These are phyloP conservation scores for Hyphopichia wangnamkhiaoensis DNA, from an alignment of 1,139 yeast species.

Conservation along the genomic window DNA sequence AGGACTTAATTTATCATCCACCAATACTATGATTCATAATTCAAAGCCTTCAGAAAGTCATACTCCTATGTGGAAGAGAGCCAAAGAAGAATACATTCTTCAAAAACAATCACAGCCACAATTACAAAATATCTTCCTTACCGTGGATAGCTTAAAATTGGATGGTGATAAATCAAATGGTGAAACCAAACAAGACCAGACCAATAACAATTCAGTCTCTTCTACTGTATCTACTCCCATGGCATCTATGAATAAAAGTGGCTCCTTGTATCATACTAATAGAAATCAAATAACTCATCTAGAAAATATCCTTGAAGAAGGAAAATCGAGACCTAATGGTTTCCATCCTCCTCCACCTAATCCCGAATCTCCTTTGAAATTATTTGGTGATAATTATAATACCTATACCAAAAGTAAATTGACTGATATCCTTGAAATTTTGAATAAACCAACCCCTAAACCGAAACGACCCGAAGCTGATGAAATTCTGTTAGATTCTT, in stretches of 20 bases:
- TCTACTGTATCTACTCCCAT: conserved; percentile 42
- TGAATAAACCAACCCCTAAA: conserved; percentile 21
- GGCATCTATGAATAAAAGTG: conserved; percentile 18
- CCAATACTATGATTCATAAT: conserved; percentile 41
- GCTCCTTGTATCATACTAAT: conserved; percentile 4
- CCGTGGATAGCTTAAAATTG: conserved; percentile 11
- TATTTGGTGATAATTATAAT: conserved; percentile 45
- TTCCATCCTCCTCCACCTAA: conserved; percentile 16
- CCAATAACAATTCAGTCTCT: conserved; percentile 27
- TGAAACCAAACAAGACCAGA: conserved; percentile 6
- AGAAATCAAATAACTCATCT: conserved; percentile 20
- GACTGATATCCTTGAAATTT: conserved; percentile 30
- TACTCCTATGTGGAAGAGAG: conserved; percentile 44
- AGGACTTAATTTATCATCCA: conserved; percentile 20
- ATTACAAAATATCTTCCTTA: conserved; percentile 33
- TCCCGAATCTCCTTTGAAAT: conserved; percentile 42
- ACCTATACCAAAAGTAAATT: conserved; percentile 44
- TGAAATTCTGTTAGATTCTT: not conserved
- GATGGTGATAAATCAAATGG: conserved; percentile 7
- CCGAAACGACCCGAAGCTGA: conserved; percentile 7
- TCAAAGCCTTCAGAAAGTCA: conserved; percentile 20
- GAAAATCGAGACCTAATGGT: conserved; percentile 7
- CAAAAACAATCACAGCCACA: conserved; percentile 30
- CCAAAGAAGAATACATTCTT: conserved; percentile 28
- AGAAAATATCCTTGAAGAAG: conserved; percentile 23